Percentiles rank a stretch among this genome's conserved stretches.
phyloP scores from a whole-genome alignment of 179 eudicot species.

The Beta corolliflora region DNA sequence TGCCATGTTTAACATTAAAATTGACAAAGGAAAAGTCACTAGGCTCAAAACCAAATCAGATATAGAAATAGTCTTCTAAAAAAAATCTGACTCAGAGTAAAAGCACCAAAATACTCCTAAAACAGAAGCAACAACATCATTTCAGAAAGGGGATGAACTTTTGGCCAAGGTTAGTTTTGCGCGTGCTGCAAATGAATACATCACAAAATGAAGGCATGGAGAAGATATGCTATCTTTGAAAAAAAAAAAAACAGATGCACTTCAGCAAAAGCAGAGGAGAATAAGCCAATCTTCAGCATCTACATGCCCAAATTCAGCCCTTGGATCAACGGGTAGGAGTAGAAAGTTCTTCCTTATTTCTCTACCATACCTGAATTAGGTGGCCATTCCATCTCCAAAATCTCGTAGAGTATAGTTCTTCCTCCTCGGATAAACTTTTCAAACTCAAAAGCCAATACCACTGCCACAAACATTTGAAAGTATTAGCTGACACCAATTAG shows the following conservation, averaged over 20 bases:
- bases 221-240: not conserved
- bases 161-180: not conserved
- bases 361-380: constrained; percentile 65
- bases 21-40: constrained; percentile 5
- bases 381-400: constrained; percentile 93
- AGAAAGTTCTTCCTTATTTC: not conserved
- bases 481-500: constrained; percentile 7
- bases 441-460: constrained; percentile 89
- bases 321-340: not conserved
- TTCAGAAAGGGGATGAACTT: not conserved
- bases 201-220: not conserved
- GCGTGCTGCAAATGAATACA: not conserved
- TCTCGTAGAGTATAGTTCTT: constrained; percentile 39
- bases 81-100: not conserved
- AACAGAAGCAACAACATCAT: not conserved
- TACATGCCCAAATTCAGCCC: not conserved
- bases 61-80: not conserved
- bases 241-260: not conserved
- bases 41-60: constrained; percentile 6
- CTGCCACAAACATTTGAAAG: constrained; percentile 40
- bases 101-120: not conserved
- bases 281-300: not conserved
- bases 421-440: constrained; percentile 41
- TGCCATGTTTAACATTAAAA: not conserved
- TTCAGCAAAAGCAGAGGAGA: not conserved